Evolutionary conservation across 805 yeast species (phyloP), one percentile per base, ranked within the genome.

Genomic region (Ogataea minuta): DNA sequence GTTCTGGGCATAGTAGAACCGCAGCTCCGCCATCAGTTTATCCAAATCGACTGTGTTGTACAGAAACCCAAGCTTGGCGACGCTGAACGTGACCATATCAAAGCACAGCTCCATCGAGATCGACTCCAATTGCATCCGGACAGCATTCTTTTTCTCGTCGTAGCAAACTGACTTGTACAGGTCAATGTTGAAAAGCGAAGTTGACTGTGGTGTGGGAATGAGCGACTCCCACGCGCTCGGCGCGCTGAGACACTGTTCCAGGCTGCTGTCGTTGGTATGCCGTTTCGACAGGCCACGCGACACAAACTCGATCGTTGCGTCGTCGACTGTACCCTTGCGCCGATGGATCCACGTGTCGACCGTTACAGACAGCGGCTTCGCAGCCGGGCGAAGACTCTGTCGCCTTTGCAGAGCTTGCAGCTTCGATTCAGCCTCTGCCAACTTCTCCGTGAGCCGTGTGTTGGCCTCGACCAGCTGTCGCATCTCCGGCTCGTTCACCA

Each of bases 401-500:
- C 19, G 26, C n/a, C 12, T 15, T 4, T 21, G 16, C 16, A 34
- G 23, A 23, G 19, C 9, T 15, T 14, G 6, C 3, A 36, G 24
- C 19, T 36, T 34, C 6, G 6, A 12, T 19, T 11, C 4, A 4
- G 40, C 40, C 13, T 36, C 40, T 6, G 23, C 30, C n/a, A 36
- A 28, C 15, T 30, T 29, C 3, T 2, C 8, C 10, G 29, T 36
- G 12, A 36, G 24, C 28, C 30, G 13, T 12, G 16, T 17, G 16
- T 36, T 36, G 8, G 40, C 30, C 9, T 23, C 12, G 6, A 21
- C 9, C 17, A 36, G 19, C 6, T 29, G 11, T 9, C 25, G 34
- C 21, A 27, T 23, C 7, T 31, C 32, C 2, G 34, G 34, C 23
- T 28, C 34, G 14, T 36, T 36, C 2, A 36, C 21, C 17, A 36